Conservation (phyloP, 306 rosid genomes). For the Canavalia gladiata region DNA sequence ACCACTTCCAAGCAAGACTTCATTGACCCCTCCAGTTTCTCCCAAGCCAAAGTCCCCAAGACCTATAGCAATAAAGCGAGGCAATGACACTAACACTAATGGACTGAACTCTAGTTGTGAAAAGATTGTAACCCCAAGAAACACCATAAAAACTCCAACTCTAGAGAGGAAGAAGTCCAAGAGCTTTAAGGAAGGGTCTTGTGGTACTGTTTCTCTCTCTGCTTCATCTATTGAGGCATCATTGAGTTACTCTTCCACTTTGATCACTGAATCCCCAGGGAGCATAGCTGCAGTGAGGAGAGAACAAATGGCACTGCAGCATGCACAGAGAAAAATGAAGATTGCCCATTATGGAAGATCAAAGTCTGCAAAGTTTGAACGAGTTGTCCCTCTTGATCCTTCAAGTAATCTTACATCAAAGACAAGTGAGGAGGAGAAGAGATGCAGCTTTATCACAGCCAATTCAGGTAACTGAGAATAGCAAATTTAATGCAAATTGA, state of each 20-base stretch:
- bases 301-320: constrained; percentile 87
- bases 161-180: constrained; percentile 88
- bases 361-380: constrained; percentile 84
- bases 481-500: neutral
- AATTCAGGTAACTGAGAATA: constrained; percentile 71
- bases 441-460: constrained; percentile 92
- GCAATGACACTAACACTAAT: constrained; percentile 66
- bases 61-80: constrained; percentile 72
- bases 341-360: constrained; percentile 98
- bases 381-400: constrained; percentile 59
- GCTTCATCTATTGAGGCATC: constrained; percentile 59
- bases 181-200: constrained; percentile 72
- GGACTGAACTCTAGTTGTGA: constrained; percentile 73
- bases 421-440: constrained; percentile 65
- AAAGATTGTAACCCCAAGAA: constrained; percentile 65
- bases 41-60: constrained; percentile 78
- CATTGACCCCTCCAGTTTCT: constrained; percentile 64
- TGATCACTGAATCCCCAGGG: constrained; percentile 92
- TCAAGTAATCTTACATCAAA: constrained; percentile 49
- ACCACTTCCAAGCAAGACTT: constrained; percentile 51
- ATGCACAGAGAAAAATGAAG: constrained; percentile 88
- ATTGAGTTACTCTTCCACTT: constrained; percentile 72
- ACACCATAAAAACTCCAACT: constrained; percentile 53
- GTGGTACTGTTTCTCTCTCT: constrained; percentile 26
- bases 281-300: constrained; percentile 93